Conservation (phyloP, 768 basidiomycete genomes). For the Clavulina sp. region DNA sequence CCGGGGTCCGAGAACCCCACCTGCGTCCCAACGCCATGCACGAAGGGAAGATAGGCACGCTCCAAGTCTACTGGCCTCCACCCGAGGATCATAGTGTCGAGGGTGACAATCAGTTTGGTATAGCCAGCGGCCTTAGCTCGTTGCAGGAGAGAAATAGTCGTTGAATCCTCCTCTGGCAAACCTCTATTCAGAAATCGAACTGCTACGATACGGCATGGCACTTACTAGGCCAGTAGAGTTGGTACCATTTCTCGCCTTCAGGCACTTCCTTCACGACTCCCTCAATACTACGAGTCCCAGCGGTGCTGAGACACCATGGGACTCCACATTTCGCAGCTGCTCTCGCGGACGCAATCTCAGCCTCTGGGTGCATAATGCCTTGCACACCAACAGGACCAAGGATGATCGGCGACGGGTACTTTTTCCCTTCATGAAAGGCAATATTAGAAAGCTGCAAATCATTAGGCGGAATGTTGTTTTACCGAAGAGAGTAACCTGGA, state of each 20-base stretch:
- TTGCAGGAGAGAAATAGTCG: constrained; percentile 44
- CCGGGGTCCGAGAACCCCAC: constrained; percentile 42
- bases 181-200: constrained; percentile 31
- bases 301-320: constrained; percentile 61
- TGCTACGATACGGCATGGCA: neutral
- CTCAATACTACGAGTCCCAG: constrained; percentile 54
- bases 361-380: constrained; percentile 51
- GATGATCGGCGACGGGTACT: constrained; percentile 14
- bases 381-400: constrained; percentile 49
- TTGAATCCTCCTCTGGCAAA: constrained; percentile 26
- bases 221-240: constrained; percentile 33
- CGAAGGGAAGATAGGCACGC: constrained; percentile 36
- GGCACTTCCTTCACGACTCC: constrained; percentile 52
- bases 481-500: constrained; percentile 24
- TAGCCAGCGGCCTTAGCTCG: constrained; percentile 52
- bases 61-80: constrained; percentile 66
- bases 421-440: constrained; percentile 13
- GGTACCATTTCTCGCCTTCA: constrained; percentile 55
- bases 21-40: constrained; percentile 2
- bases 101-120: constrained; percentile 52
- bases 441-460: constrained; percentile 13
- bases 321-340: constrained; percentile 46
- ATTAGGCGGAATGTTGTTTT: too few relatives aligned
- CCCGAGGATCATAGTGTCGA: constrained; percentile 54
- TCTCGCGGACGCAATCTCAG: constrained; percentile 49